Base-by-base conservation (phyloP, 805 yeast species). In the Lachancea lanzarotensis region DNA sequence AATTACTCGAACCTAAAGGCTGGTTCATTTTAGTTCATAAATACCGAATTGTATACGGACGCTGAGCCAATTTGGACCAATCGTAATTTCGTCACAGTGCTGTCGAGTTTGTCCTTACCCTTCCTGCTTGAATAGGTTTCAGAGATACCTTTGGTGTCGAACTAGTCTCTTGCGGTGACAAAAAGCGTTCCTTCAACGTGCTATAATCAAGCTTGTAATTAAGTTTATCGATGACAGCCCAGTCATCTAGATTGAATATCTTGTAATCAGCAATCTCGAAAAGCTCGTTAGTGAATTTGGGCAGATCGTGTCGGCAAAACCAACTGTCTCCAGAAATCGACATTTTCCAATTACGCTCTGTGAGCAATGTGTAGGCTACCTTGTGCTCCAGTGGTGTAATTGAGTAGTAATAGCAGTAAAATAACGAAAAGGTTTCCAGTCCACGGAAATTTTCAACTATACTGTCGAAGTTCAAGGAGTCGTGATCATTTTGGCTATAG, bases 321-420 rank as follows among this genome's bases (percentile, higher is more conserved):
- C 74, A 70, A 50, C 57, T 49, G 40, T 62, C 54, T 19, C 62
- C 65, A 39, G 52, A 60, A 16, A 43, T 43, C 16, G 62, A 57
- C 38, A 66, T 59, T 43, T 59, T 63, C 76, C 76, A 72, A 41
- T 65, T 64, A 30, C 71, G 59, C 37, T 67, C 56, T 15, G 51
- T 48, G 19, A 73, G 51, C 3, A 69, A 48, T 5, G 57, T 40
- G 8, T 60, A 52, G 4, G 74, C 69, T 31, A 70, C 59, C 15
- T 59, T 57, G 45, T 71, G 62, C 52, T 73, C 76, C 40, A 63
- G 51, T 11, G 67, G 68, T 3, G 75, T 69, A 3, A 68, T 56
- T 1, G 72, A 69, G 54, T 60, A 73, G 50, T 73, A 73, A 52
- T 62, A 70, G 30, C 72, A 73, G 50, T 67, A 72, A 47, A 73